Base-by-base conservation (phyloP, 345 rosid genomes). In the Anastatica hierochuntica region DNA sequence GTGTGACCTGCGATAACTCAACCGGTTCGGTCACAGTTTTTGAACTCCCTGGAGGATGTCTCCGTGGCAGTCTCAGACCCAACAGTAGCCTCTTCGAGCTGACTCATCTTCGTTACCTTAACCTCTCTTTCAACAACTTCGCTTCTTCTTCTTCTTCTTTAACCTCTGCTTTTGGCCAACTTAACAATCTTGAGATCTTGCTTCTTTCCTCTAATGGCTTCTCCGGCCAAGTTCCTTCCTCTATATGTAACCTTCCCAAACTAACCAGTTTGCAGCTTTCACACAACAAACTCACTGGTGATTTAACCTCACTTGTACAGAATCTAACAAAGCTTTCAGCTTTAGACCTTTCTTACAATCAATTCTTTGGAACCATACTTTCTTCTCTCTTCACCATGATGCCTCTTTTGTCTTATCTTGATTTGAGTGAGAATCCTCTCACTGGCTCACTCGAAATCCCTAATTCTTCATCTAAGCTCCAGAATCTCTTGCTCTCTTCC, bases 11-110 rank as follows among this genome's bases (percentile, higher is more conserved):
- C 37, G 69, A 64, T 56, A 64, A 46, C 56, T 3, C 3, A 14
- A 64, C 62, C 11, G 69, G 69, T 55, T 17, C n/a, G 4, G 37
- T 64, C 49, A 40, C 42, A 2, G 5, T 7, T 14, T 39, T 58
- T 11, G 3, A 17, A 27, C 47, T 58, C 13, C 63, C 54, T 0
- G 11, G 38, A 36, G 38, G 63, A 24, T 62, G 67, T 23, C 5
- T 62, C 21, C 37, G 43, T 43, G 67, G 60, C 27, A 43, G 45
- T 16, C 43, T 62, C 26, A 43, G 56, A 24, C 17, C 45, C 4
- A 62, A 53, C 46, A 62, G 67, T 35, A 62, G 67, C 6, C 62
- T 58, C 21, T 58, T 58, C 26, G 53, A 58, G 62, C 0, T 58
- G 21, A 23, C 18, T 46, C 44, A 58, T 23, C 53, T 58, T 9